phyloP scores from a whole-genome alignment of 257 asterid genomes.

The Cordia subcordata region DNA sequence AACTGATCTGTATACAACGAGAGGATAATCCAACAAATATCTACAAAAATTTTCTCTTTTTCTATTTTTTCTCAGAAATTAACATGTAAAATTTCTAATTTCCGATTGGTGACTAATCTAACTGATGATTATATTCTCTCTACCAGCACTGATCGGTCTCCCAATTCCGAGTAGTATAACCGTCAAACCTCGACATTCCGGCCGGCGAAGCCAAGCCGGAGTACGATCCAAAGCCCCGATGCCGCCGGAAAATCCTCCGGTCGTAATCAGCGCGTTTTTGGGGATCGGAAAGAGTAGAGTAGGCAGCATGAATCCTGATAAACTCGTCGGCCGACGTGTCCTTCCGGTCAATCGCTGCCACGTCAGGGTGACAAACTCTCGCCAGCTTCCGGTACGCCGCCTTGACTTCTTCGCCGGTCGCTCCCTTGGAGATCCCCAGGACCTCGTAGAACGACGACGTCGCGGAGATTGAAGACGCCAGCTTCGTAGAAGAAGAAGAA shows the following conservation, averaged over 20 bases:
- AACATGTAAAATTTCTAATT: too few relatives aligned
- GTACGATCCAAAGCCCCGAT: background rate
- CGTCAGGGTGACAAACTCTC: constrained; percentile 20
- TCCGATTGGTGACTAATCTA: background rate
- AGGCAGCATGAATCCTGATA: constrained; percentile 15
- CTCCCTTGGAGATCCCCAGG: constrained; percentile 11
- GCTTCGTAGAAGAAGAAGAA: too few relatives aligned
- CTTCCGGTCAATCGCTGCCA: constrained; percentile 7
- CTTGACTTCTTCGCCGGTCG: constrained; percentile 10
- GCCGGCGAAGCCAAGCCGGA: background rate
- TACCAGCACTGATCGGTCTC: constrained; percentile 30
- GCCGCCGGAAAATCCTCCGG: constrained; percentile 1
- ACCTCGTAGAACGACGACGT: constrained; percentile 13
- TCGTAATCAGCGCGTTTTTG: constrained; percentile 12
- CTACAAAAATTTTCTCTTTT: too few relatives aligned
- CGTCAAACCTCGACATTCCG: background rate
- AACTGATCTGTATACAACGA: too few relatives aligned
- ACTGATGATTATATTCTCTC: background rate
- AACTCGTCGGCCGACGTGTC: constrained; percentile 9
- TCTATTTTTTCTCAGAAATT: too few relatives aligned
- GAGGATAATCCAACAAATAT: too few relatives aligned
- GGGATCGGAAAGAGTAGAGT: constrained; percentile 16
- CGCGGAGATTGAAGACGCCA: background rate
- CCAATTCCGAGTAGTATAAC: constrained; percentile 14
- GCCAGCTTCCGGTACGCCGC: constrained; percentile 14